A percentile compares a stretch with the other conserved stretches of the same genome.
Conservation (phyloP, 106 monocot genomes). For the Dendrobium chrysotoxum region DNA sequence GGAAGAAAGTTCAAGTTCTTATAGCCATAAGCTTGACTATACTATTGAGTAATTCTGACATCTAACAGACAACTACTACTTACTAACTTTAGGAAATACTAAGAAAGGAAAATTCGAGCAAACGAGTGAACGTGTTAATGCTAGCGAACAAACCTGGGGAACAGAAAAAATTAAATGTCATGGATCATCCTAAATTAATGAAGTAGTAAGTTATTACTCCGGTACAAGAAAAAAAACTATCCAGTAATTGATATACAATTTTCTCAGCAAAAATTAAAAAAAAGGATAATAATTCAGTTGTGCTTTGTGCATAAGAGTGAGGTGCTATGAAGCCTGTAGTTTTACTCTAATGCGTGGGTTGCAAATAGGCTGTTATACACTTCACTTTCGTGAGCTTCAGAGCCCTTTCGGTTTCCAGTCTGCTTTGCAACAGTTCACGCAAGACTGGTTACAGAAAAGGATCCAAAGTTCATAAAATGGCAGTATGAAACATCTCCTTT, state of each 20-base stretch:
- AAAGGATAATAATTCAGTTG: not conserved
- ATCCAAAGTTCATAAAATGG: not conserved
- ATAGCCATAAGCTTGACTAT: too few species aligned
- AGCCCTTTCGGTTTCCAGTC: not conserved
- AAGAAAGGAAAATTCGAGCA: not conserved
- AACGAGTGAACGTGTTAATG: not conserved
- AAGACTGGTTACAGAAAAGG: not conserved
- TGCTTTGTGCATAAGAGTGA: not conserved
- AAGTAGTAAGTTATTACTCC: not conserved
- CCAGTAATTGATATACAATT: not conserved
- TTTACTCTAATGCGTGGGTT: not conserved
- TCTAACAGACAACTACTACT: too few species aligned
- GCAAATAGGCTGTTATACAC: not conserved
- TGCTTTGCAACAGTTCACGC: not conserved
- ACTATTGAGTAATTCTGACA: too few species aligned
- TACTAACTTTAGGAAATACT: not conserved
- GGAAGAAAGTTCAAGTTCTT: too few species aligned
- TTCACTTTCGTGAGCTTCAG: not conserved
- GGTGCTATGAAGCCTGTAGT: not conserved
- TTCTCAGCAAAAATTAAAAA: not conserved
- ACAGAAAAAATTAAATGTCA: not conserved
- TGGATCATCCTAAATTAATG: not conserved
- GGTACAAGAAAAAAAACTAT: not conserved
- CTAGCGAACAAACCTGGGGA: not conserved
- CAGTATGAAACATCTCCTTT: not conserved